A percentile compares a stretch with the other conserved stretches of the same genome.
phyloP scores from a whole-genome alignment of 306 rosid species.

The Styphnolobium japonicum region DNA sequence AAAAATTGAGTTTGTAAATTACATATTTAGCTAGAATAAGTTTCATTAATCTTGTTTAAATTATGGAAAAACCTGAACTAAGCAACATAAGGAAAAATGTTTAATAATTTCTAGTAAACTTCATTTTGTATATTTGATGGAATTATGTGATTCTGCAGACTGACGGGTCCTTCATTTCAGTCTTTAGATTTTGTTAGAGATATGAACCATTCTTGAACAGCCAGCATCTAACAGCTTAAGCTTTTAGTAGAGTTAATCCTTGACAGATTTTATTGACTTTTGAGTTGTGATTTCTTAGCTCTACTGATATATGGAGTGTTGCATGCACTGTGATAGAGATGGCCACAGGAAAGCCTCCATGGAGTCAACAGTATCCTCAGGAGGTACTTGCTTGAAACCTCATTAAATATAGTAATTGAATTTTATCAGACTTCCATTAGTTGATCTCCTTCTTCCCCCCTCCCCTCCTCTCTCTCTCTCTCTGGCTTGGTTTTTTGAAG shows the following conservation, averaged over 20 bases:
- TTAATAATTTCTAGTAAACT: not conserved
- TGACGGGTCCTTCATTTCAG: slow-evolving; percentile 3
- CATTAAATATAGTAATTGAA: not conserved
- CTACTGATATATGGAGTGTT: slow-evolving; percentile 99
- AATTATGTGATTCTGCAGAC: not conserved
- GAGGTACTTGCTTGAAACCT: slow-evolving; percentile 58
- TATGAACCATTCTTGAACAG: not conserved
- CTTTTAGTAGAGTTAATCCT: not conserved
- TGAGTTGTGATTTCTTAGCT: slow-evolving; percentile 45
- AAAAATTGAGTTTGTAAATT: not conserved
- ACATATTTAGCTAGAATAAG: not conserved
- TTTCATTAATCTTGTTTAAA: not conserved
- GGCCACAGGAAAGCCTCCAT: slow-evolving; percentile 99
- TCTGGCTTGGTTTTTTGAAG: not conserved
- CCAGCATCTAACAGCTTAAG: not conserved
- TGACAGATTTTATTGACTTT: not conserved
- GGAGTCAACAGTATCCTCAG: slow-evolving; percentile 91
- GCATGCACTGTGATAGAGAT: slow-evolving; percentile 96
- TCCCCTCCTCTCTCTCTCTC: too few species aligned
- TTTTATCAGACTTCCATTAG: not conserved
- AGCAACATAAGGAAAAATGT: not conserved
- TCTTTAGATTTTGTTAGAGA: slow-evolving; percentile 8
- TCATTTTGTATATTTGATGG: not conserved
- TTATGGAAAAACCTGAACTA: not conserved
- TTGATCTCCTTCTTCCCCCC: too few species aligned